Base-by-base conservation (phyloP, 2,329 filamentous ascomycete genomes). In the Pyrenophora teres region DNA sequence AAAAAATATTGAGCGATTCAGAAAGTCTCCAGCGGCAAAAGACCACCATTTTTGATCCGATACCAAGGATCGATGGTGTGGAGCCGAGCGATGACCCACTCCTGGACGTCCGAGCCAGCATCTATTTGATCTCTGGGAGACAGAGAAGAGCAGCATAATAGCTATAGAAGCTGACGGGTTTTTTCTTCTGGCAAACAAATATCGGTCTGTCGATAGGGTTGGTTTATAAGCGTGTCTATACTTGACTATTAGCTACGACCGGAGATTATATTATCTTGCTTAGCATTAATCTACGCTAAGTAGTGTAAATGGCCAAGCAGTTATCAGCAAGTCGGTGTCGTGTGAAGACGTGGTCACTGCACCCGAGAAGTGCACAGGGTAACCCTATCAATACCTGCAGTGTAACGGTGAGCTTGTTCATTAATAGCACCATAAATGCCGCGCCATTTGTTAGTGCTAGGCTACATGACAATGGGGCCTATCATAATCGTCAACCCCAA, bases 11-110 rank as follows among this genome's bases (percentile, higher is more conserved):
- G 21, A 64, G 69, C 18, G 70, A 75, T n/a, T 70, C 75, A 32
- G 73, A 78, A 46, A 75, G 72, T 41, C 63, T 65, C 50, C 71
- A 69, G 47, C 69, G 78, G 70, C 77, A 81, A 70, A 80, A 83
- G 70, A 69, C 73, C 27, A 72, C 81, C 35, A 85, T 85, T 56
- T 84, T 82, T 56, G 82, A 86, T 71, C 82, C 82, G 1, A 76
- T 84, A 42, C 82, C 83, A 4, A 72, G 82, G 46, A 76, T 84
- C 2, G 69, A 79, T 16, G 82, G 82, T 0, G 69, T 85, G 18
- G 80, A 82, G 62, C 56, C 76, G 4, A 80, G 77, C 52, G 79
- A 71, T 16, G 82, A 86, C 73, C 82, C 83, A 33, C 63, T 86
- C 55, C 60, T 85, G 54, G 81, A 85, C 37, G 74, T 83, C 46